Conservation (phyloP, 2,329 filamentous ascomycete species). For the Xylaria sp. region DNA sequence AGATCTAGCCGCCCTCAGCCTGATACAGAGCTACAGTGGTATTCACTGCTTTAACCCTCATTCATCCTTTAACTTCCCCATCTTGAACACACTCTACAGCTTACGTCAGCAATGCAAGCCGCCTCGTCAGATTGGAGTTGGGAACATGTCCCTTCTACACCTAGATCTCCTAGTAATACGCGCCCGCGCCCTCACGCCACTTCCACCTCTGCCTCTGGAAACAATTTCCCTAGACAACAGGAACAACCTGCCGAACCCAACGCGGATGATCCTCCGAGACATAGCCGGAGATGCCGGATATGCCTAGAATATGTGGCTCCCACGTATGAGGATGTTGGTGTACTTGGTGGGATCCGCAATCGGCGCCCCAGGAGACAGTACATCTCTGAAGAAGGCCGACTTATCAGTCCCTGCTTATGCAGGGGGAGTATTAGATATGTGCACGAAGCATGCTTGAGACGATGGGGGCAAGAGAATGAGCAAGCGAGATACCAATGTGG, state of each 20-base stretch:
- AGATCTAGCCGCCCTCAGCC: constrained; percentile 1
- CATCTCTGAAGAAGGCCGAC: constrained; percentile 54
- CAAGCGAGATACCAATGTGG: constrained; percentile 91
- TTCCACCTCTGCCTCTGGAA: constrained; percentile 33
- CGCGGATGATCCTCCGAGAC: constrained; percentile 39
- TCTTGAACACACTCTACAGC: constrained; percentile 21
- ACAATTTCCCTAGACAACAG: constrained; percentile 35
- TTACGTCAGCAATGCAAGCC: constrained; percentile 35
- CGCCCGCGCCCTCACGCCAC: constrained; percentile 25
- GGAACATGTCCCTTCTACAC: constrained; percentile 20
- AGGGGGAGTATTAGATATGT: constrained; percentile 94
- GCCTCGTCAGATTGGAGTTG: constrained; percentile 33
- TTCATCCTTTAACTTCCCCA: constrained; percentile 13
- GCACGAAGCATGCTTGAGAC: constrained; percentile 87
- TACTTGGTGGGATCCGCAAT: constrained; percentile 48
- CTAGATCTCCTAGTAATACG: constrained; percentile 10
- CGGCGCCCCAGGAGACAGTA: constrained; percentile 44
- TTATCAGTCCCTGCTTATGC: constrained; percentile 92
- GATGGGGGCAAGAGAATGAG: constrained; percentile 79
- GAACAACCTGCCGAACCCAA: constrained; percentile 40
- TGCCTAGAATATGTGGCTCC: constrained; percentile 77
- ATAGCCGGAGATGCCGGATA: constrained; percentile 76
- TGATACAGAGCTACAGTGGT: constrained; percentile 9
- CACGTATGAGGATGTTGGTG: constrained; percentile 53
- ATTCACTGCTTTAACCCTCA: constrained; percentile 6